phyloP scores from a whole-genome alignment of 2,329 filamentous ascomycete genomes.

The Cladophialophora yegresii region DNA sequence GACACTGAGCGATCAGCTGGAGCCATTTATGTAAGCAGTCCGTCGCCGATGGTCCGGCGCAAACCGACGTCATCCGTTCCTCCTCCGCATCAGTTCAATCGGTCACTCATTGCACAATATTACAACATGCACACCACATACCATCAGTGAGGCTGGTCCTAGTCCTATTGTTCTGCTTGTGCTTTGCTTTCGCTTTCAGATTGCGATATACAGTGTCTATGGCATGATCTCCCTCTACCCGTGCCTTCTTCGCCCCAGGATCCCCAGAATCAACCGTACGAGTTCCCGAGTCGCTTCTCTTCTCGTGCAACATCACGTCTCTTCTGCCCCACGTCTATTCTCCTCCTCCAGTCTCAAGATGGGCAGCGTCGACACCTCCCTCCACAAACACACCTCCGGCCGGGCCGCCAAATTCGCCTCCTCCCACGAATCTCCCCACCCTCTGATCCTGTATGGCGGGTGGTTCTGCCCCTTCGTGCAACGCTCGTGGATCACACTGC shows the following conservation, averaged over 20 bases:
- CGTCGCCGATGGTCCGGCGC: not conserved
- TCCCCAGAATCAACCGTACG: not conserved
- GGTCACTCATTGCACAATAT: not conserved
- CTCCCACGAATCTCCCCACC: constrained; percentile 40
- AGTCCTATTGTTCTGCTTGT: not conserved
- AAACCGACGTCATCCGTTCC: not conserved
- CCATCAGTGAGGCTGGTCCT: not conserved
- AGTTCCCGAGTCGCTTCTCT: not conserved
- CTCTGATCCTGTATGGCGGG: constrained; percentile 66
- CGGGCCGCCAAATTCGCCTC: constrained; percentile 45
- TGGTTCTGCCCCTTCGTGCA: constrained; percentile 73
- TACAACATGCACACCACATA: not conserved
- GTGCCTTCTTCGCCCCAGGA: not conserved
- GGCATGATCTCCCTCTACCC: constrained; percentile 1
- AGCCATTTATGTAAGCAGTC: not conserved
- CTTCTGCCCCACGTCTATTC: not conserved
- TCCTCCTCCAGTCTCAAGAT: constrained; percentile 30
- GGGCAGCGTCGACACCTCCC: constrained; percentile 47
- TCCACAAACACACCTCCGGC: constrained; percentile 51
- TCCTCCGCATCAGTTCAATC: not conserved
- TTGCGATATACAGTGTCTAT: not conserved
- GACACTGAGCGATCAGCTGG: not conserved
- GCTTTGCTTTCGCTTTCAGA: not conserved
- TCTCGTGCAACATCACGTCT: not conserved
- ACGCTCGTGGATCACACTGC: constrained; percentile 71